These are phyloP conservation scores for Saturnispora sekii DNA, from an alignment of 805 yeast genomes.

Conservation along the genomic window DNA sequence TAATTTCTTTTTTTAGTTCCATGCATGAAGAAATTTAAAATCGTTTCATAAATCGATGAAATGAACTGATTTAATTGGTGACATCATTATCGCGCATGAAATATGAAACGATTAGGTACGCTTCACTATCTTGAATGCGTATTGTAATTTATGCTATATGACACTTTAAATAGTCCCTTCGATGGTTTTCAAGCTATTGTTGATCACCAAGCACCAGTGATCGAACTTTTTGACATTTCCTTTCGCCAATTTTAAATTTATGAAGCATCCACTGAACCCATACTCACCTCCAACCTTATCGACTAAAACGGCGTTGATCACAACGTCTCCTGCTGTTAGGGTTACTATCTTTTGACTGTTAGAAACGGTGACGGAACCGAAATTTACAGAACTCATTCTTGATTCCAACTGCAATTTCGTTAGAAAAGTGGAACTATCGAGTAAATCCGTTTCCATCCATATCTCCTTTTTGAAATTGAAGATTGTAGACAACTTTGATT, in stretches of 20 bases:
- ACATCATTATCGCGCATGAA: too few relatives aligned
- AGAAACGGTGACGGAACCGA: not conserved
- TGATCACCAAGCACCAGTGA: conserved; percentile 13
- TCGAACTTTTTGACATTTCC: conserved; percentile 16
- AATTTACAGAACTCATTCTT: not conserved
- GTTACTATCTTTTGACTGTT: conserved; percentile 2
- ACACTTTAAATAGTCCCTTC: not conserved
- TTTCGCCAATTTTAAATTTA: conserved; percentile 16
- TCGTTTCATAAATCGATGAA: too few relatives aligned
- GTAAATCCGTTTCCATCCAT: conserved; percentile 11
- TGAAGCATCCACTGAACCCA: conserved; percentile 27
- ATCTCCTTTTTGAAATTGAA: conserved; percentile 6
- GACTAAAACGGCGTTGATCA: conserved; percentile 17
- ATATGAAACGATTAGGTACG: too few relatives aligned
- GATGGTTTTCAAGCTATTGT: not conserved
- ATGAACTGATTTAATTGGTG: too few relatives aligned
- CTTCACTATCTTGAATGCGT: too few relatives aligned
- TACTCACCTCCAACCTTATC: conserved; percentile 23
- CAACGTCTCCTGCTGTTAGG: not conserved
- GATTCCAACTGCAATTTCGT: not conserved
- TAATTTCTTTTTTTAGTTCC: too few relatives aligned
- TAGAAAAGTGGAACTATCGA: conserved; percentile 5
- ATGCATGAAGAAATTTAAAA: too few relatives aligned
- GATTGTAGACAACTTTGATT: not conserved
- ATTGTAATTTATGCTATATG: too few relatives aligned